Evolutionary conservation across 2,329 filamentous ascomycete species (phyloP).

Genomic region (Alternaria sp.): DNA sequence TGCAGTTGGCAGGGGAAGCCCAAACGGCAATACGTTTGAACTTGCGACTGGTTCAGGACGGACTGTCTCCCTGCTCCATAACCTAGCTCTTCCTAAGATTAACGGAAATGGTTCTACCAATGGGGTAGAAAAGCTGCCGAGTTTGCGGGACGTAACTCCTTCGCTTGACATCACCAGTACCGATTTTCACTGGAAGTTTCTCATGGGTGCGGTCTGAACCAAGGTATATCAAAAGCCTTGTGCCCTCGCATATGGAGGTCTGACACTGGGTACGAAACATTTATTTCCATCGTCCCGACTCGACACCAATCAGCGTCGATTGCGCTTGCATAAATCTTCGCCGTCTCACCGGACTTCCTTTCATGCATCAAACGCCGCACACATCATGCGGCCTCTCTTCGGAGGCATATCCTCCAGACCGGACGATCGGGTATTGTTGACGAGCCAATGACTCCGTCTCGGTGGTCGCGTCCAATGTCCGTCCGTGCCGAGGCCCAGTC

Average conservation of each 20-base stretch:
- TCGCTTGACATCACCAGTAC: conserved; percentile 42
- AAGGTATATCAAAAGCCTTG: neutral
- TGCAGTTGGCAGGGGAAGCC: conserved; percentile 35
- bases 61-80: conserved; percentile 46
- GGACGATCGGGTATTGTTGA: conserved; percentile 1
- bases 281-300: neutral
- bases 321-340: neutral
- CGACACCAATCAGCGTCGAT: neutral
- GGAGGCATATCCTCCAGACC: neutral
- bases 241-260: neutral
- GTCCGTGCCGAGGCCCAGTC: conserved; percentile 6
- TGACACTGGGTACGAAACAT: neutral
- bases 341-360: neutral
- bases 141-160: conserved; percentile 41
- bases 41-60: conserved; percentile 46
- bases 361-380: neutral
- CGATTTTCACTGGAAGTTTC: conserved; percentile 48
- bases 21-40: conserved; percentile 46
- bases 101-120: conserved; percentile 34
- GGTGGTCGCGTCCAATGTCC: conserved; percentile 1
- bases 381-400: neutral
- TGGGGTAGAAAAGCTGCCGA: conserved; percentile 36
- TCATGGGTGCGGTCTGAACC: conserved; percentile 43
- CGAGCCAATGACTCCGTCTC: neutral
- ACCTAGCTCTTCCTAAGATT: conserved; percentile 40